phyloP scores from a whole-genome alignment of 1,139 yeast species.

The Hanseniaspora uvarum region DNA sequence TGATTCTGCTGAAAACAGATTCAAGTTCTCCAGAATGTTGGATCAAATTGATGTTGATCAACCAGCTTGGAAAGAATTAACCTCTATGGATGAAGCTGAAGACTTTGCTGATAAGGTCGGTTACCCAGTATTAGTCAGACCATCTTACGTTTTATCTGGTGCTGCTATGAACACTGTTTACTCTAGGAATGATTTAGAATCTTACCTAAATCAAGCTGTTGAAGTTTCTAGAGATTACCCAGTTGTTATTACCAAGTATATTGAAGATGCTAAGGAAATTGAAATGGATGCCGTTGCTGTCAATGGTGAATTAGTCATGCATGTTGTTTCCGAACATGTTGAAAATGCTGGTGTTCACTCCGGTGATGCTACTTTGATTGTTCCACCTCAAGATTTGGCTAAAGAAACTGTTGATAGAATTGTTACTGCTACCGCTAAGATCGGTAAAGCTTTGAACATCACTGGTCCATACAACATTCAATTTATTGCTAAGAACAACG shows the following conservation, averaged over 20 bases:
- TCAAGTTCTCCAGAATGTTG: slow-evolving; percentile 95
- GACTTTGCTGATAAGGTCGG: slow-evolving; percentile 82
- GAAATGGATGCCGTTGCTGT: slow-evolving; percentile 98
- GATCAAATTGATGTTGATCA: slow-evolving; percentile 96
- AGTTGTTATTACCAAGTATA: slow-evolving; percentile 92
- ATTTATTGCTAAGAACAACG: slow-evolving; percentile 83
- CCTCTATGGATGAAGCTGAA: slow-evolving; percentile 89
- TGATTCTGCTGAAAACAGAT: slow-evolving; percentile 95
- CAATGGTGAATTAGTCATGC: slow-evolving; percentile 91
- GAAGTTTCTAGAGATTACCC: slow-evolving; percentile 97
- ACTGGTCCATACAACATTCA: slow-evolving; percentile 98
- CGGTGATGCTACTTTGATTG: slow-evolving; percentile 96
- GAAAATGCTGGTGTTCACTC: slow-evolving; percentile 99
- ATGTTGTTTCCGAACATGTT: slow-evolving; percentile 96
- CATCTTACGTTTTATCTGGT: slow-evolving; percentile 94
- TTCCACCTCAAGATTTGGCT: slow-evolving; percentile 92
- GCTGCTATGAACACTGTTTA: slow-evolving; percentile 98
- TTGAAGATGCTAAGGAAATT: slow-evolving; percentile 94
- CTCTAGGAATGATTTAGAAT: slow-evolving; percentile 77
- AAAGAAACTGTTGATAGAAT: slow-evolving; percentile 85
- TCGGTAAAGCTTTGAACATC: slow-evolving; percentile 88
- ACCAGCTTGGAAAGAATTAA: slow-evolving; percentile 98
- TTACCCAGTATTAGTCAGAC: slow-evolving; percentile 94
- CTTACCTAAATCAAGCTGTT: slow-evolving; percentile 84
- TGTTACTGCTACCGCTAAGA: slow-evolving; percentile 90